These are phyloP conservation scores for Brassica nigra DNA, from an alignment of 345 rosid genomes.

Conservation along the genomic window DNA sequence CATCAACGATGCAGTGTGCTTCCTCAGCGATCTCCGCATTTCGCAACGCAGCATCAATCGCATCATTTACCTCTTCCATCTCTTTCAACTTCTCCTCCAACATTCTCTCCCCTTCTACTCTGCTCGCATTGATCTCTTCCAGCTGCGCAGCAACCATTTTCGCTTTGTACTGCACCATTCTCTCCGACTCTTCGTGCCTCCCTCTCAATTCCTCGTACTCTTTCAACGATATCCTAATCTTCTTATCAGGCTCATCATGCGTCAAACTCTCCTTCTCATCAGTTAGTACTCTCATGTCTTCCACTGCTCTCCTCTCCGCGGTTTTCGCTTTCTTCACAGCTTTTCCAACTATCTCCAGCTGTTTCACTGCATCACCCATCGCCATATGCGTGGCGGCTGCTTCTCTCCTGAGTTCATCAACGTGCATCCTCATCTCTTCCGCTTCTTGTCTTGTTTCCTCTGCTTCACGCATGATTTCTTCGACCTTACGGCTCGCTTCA, in stretches of 20 bases:
- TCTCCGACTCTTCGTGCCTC: slow-evolving; percentile 55
- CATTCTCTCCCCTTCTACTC: slow-evolving; percentile 47
- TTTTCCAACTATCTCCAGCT: slow-evolving; percentile 45
- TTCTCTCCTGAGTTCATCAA: slow-evolving; percentile 38
- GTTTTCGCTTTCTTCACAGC: slow-evolving; percentile 60
- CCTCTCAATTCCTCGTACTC: slow-evolving; percentile 58
- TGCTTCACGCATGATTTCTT: slow-evolving; percentile 50
- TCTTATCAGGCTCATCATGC: slow-evolving; percentile 39
- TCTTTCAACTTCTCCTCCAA: slow-evolving; percentile 58
- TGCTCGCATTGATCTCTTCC: slow-evolving; percentile 52
- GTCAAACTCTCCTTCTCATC: slow-evolving; percentile 32
- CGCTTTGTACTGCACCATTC: slow-evolving; percentile 54
- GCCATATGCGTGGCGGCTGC: slow-evolving; percentile 46
- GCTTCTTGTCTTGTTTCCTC: slow-evolving; percentile 57
- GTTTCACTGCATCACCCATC: slow-evolving; percentile 49
- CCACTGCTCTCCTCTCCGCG: slow-evolving; percentile 58
- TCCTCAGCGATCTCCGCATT: slow-evolving; percentile 72
- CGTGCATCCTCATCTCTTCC: slow-evolving; percentile 52
- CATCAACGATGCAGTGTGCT: slow-evolving; percentile 61
- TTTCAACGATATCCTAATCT: slow-evolving; percentile 54
- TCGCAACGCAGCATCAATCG: slow-evolving; percentile 66
- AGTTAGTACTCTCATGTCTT: slow-evolving; percentile 53
- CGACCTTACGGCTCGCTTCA: slow-evolving; percentile 37
- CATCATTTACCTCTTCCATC: slow-evolving; percentile 58
- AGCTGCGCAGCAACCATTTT: slow-evolving; percentile 53